These are phyloP conservation scores for Boletellus ananas DNA, from an alignment of 768 basidiomycete genomes.

Conservation along the genomic window DNA sequence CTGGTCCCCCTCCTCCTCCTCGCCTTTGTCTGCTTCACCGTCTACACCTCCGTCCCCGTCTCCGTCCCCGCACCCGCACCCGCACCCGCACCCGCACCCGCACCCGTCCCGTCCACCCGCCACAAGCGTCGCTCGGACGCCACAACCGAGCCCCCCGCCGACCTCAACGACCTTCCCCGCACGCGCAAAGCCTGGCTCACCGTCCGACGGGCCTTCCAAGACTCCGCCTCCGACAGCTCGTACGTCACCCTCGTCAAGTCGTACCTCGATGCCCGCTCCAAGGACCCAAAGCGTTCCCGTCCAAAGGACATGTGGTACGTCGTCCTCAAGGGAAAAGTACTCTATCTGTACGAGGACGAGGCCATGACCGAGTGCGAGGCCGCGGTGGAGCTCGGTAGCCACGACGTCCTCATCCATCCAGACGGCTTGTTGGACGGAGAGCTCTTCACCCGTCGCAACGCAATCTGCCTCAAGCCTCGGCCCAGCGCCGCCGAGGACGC, in stretches of 20 bases:
- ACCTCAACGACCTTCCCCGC: constrained; percentile 54
- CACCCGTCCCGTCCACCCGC: constrained; percentile 38
- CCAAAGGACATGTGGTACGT: constrained; percentile 94
- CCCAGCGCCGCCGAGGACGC: constrained; percentile 35
- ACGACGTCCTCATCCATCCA: constrained; percentile 73
- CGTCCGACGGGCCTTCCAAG: constrained; percentile 75
- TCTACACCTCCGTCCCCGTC: constrained; percentile 86
- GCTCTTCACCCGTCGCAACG: constrained; percentile 85
- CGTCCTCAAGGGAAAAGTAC: constrained; percentile 83
- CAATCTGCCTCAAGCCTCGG: constrained; percentile 72
- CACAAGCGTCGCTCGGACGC: constrained; percentile 12
- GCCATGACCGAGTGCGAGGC: constrained; percentile 85
- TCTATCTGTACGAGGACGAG: constrained; percentile 95
- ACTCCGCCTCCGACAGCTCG: constrained; percentile 58
- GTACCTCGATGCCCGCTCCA: constrained; percentile 76
- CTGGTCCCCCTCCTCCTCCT: constrained; percentile 77
- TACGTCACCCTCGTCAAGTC: constrained; percentile 80
- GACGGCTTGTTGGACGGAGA: constrained; percentile 81
- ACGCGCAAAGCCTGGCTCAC: constrained; percentile 81
- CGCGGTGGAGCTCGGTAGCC: constrained; percentile 79
- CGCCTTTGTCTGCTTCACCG: constrained; percentile 52
- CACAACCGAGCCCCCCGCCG: constrained; percentile 22
- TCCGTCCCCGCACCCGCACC: too few species aligned
- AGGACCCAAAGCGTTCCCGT: constrained; percentile 76
- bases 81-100: constrained; percentile 9